Percentiles rank a stretch among this genome's conserved stretches.
These are phyloP conservation scores for Coemansia sp. DNA, from an alignment of 192 early-diverging fungal genomes.

Conservation along the genomic window DNA sequence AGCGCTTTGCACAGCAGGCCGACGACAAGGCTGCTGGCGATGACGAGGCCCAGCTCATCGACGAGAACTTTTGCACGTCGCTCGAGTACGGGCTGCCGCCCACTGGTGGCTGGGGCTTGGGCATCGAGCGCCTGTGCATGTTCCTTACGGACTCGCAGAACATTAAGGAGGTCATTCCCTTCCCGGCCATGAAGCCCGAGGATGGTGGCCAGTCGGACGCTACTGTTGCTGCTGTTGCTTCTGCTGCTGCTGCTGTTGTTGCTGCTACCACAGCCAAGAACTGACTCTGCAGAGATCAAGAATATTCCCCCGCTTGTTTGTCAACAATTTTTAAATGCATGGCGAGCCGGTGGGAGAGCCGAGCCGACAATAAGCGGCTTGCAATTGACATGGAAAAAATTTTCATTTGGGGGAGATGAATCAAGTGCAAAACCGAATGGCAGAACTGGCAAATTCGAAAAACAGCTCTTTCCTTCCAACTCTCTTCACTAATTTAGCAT, in stretches of 20 bases:
- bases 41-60: constrained; percentile 98
- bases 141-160: constrained; percentile 98
- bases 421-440: neutral
- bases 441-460: neutral
- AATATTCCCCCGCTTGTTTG: too few species aligned
- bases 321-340: neutral
- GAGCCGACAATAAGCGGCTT: neutral
- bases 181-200: constrained; percentile 75
- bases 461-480: constrained; percentile 34
- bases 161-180: constrained; percentile 89
- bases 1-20: constrained; percentile 97
- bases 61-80: constrained; percentile 95
- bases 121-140: constrained; percentile 97
- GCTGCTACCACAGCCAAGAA: too few species aligned
- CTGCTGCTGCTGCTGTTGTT: too few species aligned
- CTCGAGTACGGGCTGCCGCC: constrained; percentile 98
- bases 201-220: constrained; percentile 22
- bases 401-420: neutral
- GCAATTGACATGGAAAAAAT: neutral
- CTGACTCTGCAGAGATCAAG: too few species aligned
- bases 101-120: constrained; percentile 93
- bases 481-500: constrained; percentile 24
- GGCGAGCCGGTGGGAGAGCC: neutral
- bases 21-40: constrained; percentile 96
- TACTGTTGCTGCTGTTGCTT: neutral